Percentiles rank a stretch among this genome's conserved stretches.
Conservation (phyloP, 352 stramenopile species). For the Phytophthora cryptogea region DNA sequence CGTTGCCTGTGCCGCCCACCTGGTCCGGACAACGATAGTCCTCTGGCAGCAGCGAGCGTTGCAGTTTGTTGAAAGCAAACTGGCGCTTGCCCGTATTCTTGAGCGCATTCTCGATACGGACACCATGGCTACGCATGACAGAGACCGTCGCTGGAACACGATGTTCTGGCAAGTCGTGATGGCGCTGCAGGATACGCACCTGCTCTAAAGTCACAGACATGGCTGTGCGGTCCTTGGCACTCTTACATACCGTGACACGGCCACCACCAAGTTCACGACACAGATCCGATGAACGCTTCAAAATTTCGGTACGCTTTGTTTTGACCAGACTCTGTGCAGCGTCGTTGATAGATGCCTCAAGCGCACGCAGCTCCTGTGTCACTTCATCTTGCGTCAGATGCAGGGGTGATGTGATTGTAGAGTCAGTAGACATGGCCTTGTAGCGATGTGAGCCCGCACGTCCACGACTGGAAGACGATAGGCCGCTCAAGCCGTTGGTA, state of each 20-base stretch:
- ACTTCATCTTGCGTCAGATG: slow-evolving; percentile 79
- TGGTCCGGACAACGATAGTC: slow-evolving; percentile 88
- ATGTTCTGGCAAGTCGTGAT: slow-evolving; percentile 79
- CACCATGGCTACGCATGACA: slow-evolving; percentile 87
- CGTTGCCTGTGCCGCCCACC: slow-evolving; percentile 81
- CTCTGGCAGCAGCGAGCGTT: slow-evolving; percentile 85
- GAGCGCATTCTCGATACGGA: slow-evolving; percentile 88
- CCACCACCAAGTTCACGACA: slow-evolving; percentile 89
- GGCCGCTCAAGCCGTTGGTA: slow-evolving; percentile 33
- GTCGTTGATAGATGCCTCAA: slow-evolving; percentile 74
- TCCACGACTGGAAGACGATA: slow-evolving; percentile 39
- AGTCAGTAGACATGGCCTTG: slow-evolving; percentile 57
- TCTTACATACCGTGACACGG: slow-evolving; percentile 96
- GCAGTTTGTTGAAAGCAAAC: slow-evolving; percentile 90
- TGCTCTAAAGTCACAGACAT: slow-evolving; percentile 98
- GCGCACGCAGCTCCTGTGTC: slow-evolving; percentile 60
- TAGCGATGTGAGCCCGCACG: slow-evolving; percentile 50
- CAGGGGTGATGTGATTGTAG: slow-evolving; percentile 49
- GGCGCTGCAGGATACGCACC: slow-evolving; percentile 82
- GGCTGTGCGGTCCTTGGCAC: slow-evolving; percentile 96
- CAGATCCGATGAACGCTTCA: slow-evolving; percentile 81
- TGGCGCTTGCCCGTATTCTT: slow-evolving; percentile 91
- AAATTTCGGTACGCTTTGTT: slow-evolving; percentile 84
- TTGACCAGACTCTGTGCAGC: slow-evolving; percentile 85
- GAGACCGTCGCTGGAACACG: slow-evolving; percentile 81